Base-by-base conservation (phyloP, 169 alveolate species). In the Plasmodium falciparum region DNA sequence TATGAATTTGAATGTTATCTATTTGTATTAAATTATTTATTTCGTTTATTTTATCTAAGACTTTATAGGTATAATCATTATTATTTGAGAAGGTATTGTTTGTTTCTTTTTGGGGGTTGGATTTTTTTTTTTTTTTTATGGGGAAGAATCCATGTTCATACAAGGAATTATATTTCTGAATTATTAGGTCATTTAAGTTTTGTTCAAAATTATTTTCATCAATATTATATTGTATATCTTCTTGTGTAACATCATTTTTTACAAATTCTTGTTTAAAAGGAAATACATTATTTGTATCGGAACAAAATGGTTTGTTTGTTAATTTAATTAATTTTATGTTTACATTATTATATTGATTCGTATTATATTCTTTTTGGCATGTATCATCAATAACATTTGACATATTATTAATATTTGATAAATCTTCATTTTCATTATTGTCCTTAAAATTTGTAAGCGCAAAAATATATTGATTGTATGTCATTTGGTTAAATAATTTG, bases 381-480 rank as follows among this genome's bases (percentile, higher is more conserved):
- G 8, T 0, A 33, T 33, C 45, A 33, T 4, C 45, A 33, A 33
- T 33, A 33, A 4, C 0, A 6, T 33, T 33, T 1, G 45, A 33
- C 45, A 33, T 33, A 33, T 3, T 33, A 33, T 33, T 33, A 33
- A 33, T 33, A 33, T 4, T 33, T 33, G 45, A 33, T 33, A 33
- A 2, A 39, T 76, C 62, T 45, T 12, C 56, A 13, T 63, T 49
- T 17, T 49, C 54, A 33, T 17, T 26, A 49, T 63, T n/a, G n/a
- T 8, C n/a, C 11, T 29, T 26, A 65, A 22, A 13, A 3, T 22
- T 54, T 7, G 54, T 80, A 56, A 15, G 15, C 0, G 26, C 5
- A 80, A 80, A 80, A 11, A 80, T 43, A 47, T 80, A 80, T 80
- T 80, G 78, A 45, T 80, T 80, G 54, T 33, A 69, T 29, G 90